Evolutionary conservation across 306 rosid genomes (phyloP), one percentile per base, ranked within the genome.

Genomic region (Vicia faba): DNA sequence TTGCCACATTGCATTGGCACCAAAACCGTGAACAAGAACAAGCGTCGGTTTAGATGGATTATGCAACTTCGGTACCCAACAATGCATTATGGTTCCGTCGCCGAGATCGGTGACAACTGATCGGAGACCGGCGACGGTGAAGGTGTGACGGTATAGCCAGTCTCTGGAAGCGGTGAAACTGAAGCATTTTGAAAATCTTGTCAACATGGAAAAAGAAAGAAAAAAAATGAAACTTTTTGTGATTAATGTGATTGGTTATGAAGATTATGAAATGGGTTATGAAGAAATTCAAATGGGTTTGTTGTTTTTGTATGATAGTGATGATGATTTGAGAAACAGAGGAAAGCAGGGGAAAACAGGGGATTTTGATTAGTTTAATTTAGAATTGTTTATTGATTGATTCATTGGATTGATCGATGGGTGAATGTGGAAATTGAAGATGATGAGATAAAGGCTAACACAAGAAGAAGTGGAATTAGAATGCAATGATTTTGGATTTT

Each of bases 1-100:
- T 73, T 90, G 96, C 91, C 95, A 90, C 89, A 82, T 90, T 2
- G 96, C 96, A 1, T 84, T 87, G 57, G 95, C 95, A 7, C 95
- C 96, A 18, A 90, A 87, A 8, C 96, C 96, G 10, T 90, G 96
- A 18, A 90, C 40, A 3, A 90, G 84, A 38, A 90, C 46, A 7
- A 90, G 81, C 2, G 61, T 54, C 2, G 91, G 91, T 5, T 87
- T 84, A 33, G 29, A 28, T 0, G 75, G 74, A 12, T 70, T 71
- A 7, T 33, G 78, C 54, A 1, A 13, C 67, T 85, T 87, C 1
- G 96, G 96, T 0, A 84, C 71, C 96, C 95, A 90, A 31, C 88
- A 90, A 60, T 85, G 89, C 83, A 90, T 79, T 56, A 55, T 60
- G 38, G 96, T 90, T 50, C 84, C 96, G 4, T 82, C 88, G 4